Evolutionary conservation across 2,329 filamentous ascomycete species (phyloP).

Genomic region (Diaporthe sp.): DNA sequence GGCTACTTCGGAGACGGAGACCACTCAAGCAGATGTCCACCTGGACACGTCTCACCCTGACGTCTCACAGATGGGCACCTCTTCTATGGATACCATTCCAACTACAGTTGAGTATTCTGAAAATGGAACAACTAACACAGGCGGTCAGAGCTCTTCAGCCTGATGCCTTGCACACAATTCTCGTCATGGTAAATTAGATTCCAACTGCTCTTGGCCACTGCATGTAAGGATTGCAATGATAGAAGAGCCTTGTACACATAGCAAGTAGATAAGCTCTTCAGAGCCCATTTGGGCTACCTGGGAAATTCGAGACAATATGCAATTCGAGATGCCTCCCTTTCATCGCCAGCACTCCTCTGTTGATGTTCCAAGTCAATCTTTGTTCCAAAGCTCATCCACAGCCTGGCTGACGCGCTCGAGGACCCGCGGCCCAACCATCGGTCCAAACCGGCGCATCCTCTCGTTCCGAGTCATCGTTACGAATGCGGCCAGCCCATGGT

Average conservation of each 20-base stretch:
- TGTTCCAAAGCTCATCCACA: slow-evolving; percentile 66
- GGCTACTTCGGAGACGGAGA: neutral
- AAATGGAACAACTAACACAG: neutral
- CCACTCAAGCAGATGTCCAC: neutral
- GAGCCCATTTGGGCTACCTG: neutral
- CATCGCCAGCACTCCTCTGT: slow-evolving; percentile 55
- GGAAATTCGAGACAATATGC: neutral
- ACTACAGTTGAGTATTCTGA: neutral
- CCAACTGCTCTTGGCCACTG: neutral
- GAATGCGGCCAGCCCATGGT: slow-evolving; percentile 66
- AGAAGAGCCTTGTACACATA: neutral
- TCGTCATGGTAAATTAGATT: neutral
- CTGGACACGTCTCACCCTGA: neutral
- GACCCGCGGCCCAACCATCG: slow-evolving; percentile 67
- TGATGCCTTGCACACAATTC: neutral
- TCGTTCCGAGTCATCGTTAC: slow-evolving; percentile 67
- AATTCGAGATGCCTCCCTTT: neutral
- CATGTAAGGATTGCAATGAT: too few relatives aligned
- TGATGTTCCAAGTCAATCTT: slow-evolving; percentile 60
- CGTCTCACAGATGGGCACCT: neutral
- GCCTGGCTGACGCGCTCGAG: slow-evolving; percentile 64
- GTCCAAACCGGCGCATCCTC: slow-evolving; percentile 64
- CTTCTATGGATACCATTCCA: too few relatives aligned
- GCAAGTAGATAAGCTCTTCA: slow-evolving; percentile 2
- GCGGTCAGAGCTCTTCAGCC: too few relatives aligned